phyloP scores from a whole-genome alignment of 1,139 yeast species.

The Sugiyamaella xylanicola region DNA sequence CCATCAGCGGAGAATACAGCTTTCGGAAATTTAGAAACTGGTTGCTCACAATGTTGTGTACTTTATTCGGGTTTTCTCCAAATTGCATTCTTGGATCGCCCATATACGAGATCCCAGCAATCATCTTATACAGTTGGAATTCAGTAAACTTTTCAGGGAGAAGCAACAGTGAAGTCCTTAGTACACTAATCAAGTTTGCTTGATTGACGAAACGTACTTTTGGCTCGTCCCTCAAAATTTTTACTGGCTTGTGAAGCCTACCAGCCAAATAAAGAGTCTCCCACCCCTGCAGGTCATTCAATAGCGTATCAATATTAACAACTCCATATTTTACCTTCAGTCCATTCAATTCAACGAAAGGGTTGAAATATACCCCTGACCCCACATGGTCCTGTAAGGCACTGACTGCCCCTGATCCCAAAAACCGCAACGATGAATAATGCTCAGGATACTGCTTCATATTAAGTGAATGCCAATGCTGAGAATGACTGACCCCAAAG shows the following conservation, averaged over 20 bases:
- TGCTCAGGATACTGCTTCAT: constrained; percentile 67
- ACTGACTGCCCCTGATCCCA: constrained; percentile 64
- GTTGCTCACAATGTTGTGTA: constrained; percentile 77
- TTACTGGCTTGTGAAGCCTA: constrained; percentile 90
- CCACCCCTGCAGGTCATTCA: constrained; percentile 80
- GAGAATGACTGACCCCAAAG: constrained; percentile 75
- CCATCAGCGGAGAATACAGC: constrained; percentile 70
- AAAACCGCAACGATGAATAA: constrained; percentile 65
- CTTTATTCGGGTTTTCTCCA: constrained; percentile 91
- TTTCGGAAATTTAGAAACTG: constrained; percentile 69
- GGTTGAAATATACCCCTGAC: constrained; percentile 92
- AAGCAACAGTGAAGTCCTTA: constrained; percentile 68
- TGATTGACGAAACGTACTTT: constrained; percentile 68
- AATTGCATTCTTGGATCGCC: constrained; percentile 89
- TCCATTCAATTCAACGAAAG: constrained; percentile 70
- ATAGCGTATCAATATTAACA: constrained; percentile 60
- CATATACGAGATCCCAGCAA: constrained; percentile 78
- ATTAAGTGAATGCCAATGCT: constrained; percentile 75
- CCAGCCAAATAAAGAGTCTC: constrained; percentile 86
- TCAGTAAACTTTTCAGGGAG: constrained; percentile 60
- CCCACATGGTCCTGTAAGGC: constrained; percentile 66
- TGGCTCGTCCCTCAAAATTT: constrained; percentile 65
- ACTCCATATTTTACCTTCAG: constrained; percentile 83
- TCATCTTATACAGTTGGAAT: constrained; percentile 67
- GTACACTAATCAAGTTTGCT: constrained; percentile 74